These are phyloP conservation scores for Fusarium piperis DNA, from an alignment of 2,329 filamentous ascomycete species.

Conservation along the genomic window DNA sequence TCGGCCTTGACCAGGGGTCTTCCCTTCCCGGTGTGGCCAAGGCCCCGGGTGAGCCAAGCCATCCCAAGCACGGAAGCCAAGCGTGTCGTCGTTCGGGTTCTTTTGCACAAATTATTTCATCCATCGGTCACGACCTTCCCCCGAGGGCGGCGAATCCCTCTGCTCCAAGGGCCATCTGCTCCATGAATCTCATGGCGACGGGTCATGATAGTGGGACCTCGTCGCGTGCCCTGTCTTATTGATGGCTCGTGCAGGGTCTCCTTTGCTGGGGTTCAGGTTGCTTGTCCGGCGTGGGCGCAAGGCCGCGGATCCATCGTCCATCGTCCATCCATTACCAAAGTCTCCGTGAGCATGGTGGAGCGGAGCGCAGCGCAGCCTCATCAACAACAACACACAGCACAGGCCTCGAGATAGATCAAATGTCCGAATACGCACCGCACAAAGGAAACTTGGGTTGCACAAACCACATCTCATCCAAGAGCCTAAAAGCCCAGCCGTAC, in stretches of 20 bases:
- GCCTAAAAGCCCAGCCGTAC: neutral
- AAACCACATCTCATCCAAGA: neutral
- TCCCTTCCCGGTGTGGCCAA: slow-evolving; percentile 37
- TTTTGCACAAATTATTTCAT: slow-evolving; percentile 3
- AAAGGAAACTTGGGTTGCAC: neutral
- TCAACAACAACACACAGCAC: neutral
- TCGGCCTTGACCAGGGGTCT: slow-evolving; percentile 35
- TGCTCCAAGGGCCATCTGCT: neutral
- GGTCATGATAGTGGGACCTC: slow-evolving; percentile 30
- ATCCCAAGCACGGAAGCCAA: neutral
- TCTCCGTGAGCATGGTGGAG: slow-evolving; percentile 9
- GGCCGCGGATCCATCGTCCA: slow-evolving; percentile 14
- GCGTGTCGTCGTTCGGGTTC: neutral
- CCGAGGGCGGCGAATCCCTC: neutral
- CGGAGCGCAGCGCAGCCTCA: slow-evolving; percentile 25
- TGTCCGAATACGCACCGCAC: slow-evolving; percentile 27
- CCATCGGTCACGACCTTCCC: neutral
- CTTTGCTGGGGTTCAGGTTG: slow-evolving; percentile 1
- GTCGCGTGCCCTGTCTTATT: slow-evolving; percentile 27
- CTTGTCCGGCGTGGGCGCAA: slow-evolving; percentile 29
- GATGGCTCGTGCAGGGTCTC: slow-evolving; percentile 28
- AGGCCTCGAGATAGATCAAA: slow-evolving; percentile 1
- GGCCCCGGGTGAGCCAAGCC: neutral
- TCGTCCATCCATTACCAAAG: slow-evolving; percentile 20
- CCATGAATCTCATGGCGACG: slow-evolving; percentile 33